Conservation (phyloP, 2,329 filamentous ascomycete genomes). For the Colletotrichum tabaci region DNA sequence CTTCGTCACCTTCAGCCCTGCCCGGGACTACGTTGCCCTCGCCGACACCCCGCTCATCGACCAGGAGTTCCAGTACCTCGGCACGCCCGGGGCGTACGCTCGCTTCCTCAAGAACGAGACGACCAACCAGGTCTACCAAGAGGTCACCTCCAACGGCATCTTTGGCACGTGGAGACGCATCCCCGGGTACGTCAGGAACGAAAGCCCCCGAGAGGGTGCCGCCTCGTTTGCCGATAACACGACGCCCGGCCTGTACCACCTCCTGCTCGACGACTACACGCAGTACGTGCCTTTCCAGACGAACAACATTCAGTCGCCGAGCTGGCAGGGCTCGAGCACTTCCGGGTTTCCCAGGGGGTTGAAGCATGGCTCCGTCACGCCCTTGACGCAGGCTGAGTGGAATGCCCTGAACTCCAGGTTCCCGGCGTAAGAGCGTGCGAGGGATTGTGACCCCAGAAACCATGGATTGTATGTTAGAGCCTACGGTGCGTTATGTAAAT, state of each 20-base stretch:
- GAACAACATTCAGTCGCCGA: slow-evolving; percentile 53
- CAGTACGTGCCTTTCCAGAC: slow-evolving; percentile 62
- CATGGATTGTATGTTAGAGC: too few species aligned
- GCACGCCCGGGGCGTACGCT: slow-evolving; percentile 55
- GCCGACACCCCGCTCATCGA: slow-evolving; percentile 63
- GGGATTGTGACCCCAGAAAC: too few species aligned
- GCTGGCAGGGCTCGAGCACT: slow-evolving; percentile 56
- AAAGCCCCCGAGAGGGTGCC: slow-evolving; percentile 46
- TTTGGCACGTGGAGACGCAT: slow-evolving; percentile 64
- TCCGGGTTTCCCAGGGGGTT: slow-evolving; percentile 58
- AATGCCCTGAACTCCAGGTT: slow-evolving; percentile 48
- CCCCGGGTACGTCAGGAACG: slow-evolving; percentile 52
- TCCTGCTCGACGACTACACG: slow-evolving; percentile 62
- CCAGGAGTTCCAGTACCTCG: slow-evolving; percentile 62
- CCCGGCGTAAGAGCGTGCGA: background rate
- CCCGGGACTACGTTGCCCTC: slow-evolving; percentile 60
- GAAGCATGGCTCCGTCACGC: slow-evolving; percentile 64
- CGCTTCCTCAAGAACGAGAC: slow-evolving; percentile 68
- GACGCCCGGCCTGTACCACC: slow-evolving; percentile 53
- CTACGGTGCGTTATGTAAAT: too few species aligned
- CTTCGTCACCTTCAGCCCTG: slow-evolving; percentile 63
- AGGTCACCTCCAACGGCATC: slow-evolving; percentile 59
- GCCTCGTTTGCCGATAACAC: slow-evolving; percentile 56
- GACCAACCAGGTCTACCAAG: slow-evolving; percentile 63
- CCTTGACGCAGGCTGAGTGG: slow-evolving; percentile 58